These are phyloP conservation scores for Cyclostephanos invisitatus DNA, from an alignment of 108 stramenopile genomes.

Conservation along the genomic window DNA sequence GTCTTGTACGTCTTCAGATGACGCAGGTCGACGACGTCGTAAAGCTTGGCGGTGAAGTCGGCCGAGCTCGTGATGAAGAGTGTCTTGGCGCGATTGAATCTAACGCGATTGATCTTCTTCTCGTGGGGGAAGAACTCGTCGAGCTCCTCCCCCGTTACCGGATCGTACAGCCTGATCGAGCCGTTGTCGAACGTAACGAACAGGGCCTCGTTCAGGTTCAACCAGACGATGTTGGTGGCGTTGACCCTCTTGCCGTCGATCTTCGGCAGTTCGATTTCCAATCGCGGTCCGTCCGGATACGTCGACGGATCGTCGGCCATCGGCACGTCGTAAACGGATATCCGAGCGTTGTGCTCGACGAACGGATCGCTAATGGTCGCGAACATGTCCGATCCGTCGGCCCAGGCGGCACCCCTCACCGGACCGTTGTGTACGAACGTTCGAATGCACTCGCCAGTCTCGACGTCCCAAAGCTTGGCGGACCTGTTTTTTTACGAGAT, in stretches of 20 bases:
- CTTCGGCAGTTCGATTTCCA: conserved; percentile 90
- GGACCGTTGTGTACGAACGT: conserved; percentile 91
- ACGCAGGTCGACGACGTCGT: conserved; percentile 88
- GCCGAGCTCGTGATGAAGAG: conserved; percentile 94
- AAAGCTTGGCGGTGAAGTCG: conserved; percentile 93
- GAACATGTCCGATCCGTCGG: conserved; percentile 92
- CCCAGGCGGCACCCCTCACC: conserved; percentile 89
- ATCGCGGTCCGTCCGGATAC: conserved; percentile 54
- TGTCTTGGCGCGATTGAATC: conserved; percentile 94
- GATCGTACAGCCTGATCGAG: conserved; percentile 87
- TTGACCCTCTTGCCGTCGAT: conserved; percentile 71
- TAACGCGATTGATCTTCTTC: conserved; percentile 91
- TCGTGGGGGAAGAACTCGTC: conserved; percentile 82
- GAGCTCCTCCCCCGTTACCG: conserved; percentile 81
- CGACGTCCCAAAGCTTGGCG: conserved; percentile 88
- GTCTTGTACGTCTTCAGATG: conserved; percentile 94
- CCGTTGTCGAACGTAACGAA: conserved; percentile 96
- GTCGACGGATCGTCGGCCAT: conserved; percentile 57
- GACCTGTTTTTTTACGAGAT: conserved; percentile 19
- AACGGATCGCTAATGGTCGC: conserved; percentile 97
- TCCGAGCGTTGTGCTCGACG: conserved; percentile 89
- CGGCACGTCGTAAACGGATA: conserved; percentile 88
- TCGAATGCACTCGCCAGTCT: conserved; percentile 88
- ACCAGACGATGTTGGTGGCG: conserved; percentile 89
- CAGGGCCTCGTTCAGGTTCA: conserved; percentile 89